These are phyloP conservation scores for Marasmius tenuissimus DNA, from an alignment of 1,284 basidiomycete genomes.

Conservation along the genomic window DNA sequence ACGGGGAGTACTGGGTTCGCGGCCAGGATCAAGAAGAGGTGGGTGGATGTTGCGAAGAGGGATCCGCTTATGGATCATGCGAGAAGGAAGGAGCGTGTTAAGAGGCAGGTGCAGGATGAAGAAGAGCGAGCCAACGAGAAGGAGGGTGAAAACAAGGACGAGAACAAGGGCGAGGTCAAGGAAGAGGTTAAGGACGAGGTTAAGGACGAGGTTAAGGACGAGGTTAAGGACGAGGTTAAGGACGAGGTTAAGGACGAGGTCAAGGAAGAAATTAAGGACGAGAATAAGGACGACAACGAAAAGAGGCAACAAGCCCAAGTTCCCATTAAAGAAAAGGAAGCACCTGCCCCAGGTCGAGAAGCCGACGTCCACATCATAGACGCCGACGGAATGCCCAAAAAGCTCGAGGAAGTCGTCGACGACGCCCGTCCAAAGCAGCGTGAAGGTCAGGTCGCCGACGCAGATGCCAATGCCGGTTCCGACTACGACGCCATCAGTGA, in stretches of 20 bases:
- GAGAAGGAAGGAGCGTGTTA: no score
- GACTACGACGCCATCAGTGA: constrained; percentile 88
- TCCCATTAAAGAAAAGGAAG: neutral
- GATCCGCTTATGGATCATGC: constrained; percentile 6
- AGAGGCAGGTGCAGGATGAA: constrained; percentile 7
- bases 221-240: constrained; percentile 29
- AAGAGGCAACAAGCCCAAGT: neutral
- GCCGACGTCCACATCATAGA: constrained; percentile 30
- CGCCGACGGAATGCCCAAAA: neutral
- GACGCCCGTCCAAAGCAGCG: neutral
- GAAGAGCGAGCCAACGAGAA: constrained; percentile 2
- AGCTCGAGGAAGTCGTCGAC: neutral
- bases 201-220: constrained; percentile 22
- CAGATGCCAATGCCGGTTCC: constrained; percentile 80
- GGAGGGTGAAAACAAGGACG: constrained; percentile 25
- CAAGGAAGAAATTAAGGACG: constrained; percentile 33
- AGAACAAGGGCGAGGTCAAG: constrained; percentile 25
- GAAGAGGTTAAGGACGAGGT: constrained; percentile 28
- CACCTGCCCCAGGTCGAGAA: constrained; percentile 19
- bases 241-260: constrained; percentile 29
- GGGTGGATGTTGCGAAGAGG: constrained; percentile 36
- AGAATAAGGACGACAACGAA: constrained; percentile 2
- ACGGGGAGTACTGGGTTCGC: neutral
- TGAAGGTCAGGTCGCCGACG: constrained; percentile 36
- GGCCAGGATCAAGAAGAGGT: neutral